phyloP scores from a whole-genome alignment of 257 asterid species.

The Solanum megistacrolobum region DNA sequence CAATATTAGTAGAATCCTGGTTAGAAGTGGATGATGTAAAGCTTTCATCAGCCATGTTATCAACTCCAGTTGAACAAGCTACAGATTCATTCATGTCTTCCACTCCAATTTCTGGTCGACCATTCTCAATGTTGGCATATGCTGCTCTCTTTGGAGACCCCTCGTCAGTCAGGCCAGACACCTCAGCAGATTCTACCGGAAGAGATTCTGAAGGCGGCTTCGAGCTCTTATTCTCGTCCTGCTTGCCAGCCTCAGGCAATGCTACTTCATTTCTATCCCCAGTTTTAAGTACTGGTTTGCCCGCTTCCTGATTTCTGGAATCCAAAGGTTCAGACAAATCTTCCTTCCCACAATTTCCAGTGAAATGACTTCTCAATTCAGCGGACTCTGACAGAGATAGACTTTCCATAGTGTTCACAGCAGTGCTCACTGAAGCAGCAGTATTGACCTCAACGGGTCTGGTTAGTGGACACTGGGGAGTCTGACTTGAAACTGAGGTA shows the following conservation, averaged over 20 bases:
- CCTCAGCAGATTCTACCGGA: conserved; percentile 26
- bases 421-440: conserved; percentile 7
- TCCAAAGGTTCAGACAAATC: conserved; percentile 14
- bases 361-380: background rate
- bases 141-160: conserved; percentile 18
- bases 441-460: conserved; percentile 15
- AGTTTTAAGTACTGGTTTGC: conserved; percentile 17
- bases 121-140: conserved; percentile 6
- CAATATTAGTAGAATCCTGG: conserved; percentile 3
- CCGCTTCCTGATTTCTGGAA: conserved; percentile 9
- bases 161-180: conserved; percentile 14
- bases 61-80: conserved; percentile 13
- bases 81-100: conserved; percentile 19
- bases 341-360: conserved; percentile 1
- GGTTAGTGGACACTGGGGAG: conserved; percentile 26
- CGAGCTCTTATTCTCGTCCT: background rate
- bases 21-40: conserved; percentile 11
- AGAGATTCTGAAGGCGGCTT: conserved; percentile 22
- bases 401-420: conserved; percentile 16
- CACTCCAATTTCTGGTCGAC: conserved; percentile 6
- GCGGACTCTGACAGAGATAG: conserved; percentile 11
- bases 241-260: conserved; percentile 11
- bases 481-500: conserved; percentile 18
- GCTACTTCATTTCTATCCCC: conserved; percentile 11
- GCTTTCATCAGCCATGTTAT: conserved; percentile 17